phyloP scores from a whole-genome alignment of 1,139 yeast genomes.

The Lodderomyces orthopsilosis region DNA sequence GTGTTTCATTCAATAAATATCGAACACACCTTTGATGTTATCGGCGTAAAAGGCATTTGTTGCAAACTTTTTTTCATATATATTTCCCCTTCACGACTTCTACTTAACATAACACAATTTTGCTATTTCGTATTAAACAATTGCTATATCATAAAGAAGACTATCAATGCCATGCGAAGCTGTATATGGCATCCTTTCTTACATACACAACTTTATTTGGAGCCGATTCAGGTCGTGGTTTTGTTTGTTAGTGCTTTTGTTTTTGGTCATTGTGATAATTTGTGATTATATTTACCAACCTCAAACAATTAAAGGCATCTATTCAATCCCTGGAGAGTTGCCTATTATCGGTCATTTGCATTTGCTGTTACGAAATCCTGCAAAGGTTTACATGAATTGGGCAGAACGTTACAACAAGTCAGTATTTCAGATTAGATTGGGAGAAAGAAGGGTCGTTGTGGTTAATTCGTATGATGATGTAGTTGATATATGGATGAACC shows the following conservation, averaged over 20 bases:
- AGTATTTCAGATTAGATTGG: conserved; percentile 63
- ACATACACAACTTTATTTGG: background rate
- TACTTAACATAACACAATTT: background rate
- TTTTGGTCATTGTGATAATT: background rate
- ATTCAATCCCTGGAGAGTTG: conserved; percentile 42
- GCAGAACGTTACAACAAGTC: conserved; percentile 35
- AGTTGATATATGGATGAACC: conserved; percentile 50
- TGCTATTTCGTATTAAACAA: background rate
- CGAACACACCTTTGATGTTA: background rate
- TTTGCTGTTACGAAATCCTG: conserved; percentile 50
- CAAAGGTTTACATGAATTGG: conserved; percentile 52
- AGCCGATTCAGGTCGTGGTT: background rate
- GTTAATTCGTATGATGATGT: conserved; percentile 63
- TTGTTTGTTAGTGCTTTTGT: background rate
- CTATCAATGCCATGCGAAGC: background rate
- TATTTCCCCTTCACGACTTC: background rate
- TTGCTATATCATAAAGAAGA: background rate
- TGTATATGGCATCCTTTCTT: background rate
- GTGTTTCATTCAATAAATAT: background rate
- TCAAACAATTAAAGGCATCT: conserved; percentile 19
- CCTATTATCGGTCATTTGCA: conserved; percentile 57
- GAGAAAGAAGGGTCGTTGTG: conserved; percentile 54
- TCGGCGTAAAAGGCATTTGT: background rate
- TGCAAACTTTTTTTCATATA: background rate
- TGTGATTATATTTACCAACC: background rate